These are phyloP conservation scores for Mayamaea pseudoterrestris DNA, from an alignment of 108 stramenopile genomes.

Conservation along the genomic window DNA sequence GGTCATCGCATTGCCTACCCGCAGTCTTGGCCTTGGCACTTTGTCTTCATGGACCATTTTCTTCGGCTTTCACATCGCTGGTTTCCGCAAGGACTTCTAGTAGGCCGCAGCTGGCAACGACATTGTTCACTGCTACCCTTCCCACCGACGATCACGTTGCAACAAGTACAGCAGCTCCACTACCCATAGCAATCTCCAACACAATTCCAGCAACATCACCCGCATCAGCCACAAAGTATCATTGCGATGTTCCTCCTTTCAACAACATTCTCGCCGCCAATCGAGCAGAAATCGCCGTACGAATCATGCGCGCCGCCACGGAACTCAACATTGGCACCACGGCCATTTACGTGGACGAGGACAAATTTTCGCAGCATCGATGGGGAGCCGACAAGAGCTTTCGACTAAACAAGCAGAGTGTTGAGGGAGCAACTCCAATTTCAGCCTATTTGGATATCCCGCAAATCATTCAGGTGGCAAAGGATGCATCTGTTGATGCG, in stretches of 20 bases:
- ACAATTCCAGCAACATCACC: too few relatives aligned
- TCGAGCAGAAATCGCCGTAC: conserved; percentile 90
- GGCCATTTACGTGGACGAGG: conserved; percentile 79
- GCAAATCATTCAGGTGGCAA: conserved; percentile 69
- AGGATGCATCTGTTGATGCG: conserved; percentile 68
- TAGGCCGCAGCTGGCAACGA: too few relatives aligned
- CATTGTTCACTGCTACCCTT: too few relatives aligned
- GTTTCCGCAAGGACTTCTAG: too few relatives aligned
- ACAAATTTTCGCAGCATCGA: conserved; percentile 69
- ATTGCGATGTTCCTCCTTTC: conserved; percentile 11
- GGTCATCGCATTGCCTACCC: too few relatives aligned
- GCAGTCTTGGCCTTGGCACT: too few relatives aligned
- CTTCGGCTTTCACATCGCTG: too few relatives aligned
- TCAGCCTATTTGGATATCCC: conserved; percentile 59
- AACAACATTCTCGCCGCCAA: conserved; percentile 72
- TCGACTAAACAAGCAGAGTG: conserved; percentile 26
- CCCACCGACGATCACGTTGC: too few relatives aligned
- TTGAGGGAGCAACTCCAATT: conserved; percentile 50
- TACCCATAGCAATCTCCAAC: too few relatives aligned
- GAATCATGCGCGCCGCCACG: conserved; percentile 84
- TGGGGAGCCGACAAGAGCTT: conserved; percentile 84
- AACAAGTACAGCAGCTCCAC: too few relatives aligned
- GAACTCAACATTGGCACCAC: conserved; percentile 76
- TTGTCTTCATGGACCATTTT: too few relatives aligned
- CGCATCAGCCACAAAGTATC: too few relatives aligned